Conservation (phyloP, 2,329 filamentous ascomycete genomes). For the Sporothrix euskadiensis region DNA sequence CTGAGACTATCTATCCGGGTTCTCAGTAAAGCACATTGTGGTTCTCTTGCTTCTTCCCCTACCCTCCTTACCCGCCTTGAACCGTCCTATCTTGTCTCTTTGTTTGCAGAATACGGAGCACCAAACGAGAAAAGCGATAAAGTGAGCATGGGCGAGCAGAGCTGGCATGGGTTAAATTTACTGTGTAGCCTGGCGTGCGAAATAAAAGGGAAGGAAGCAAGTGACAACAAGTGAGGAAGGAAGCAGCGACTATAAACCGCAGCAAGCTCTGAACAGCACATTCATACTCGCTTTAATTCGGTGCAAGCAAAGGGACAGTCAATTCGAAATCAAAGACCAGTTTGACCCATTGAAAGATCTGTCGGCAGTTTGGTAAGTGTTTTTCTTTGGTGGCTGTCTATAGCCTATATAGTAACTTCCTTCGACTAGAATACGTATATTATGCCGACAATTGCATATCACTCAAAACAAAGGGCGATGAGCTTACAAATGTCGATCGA, state of each 20-base stretch:
- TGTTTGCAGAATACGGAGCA: slow-evolving; percentile 11
- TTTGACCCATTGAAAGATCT: neutral
- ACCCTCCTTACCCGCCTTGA: neutral
- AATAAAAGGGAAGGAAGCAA: neutral
- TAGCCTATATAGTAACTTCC: neutral
- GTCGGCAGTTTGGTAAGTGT: neutral
- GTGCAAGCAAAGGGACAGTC: neutral
- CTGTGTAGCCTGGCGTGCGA: neutral
- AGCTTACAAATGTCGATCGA: neutral
- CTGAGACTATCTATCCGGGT: slow-evolving; percentile 24
- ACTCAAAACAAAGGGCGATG: neutral
- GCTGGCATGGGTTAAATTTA: neutral
- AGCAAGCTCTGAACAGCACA: neutral
- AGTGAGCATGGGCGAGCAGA: neutral
- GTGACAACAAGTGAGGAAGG: neutral
- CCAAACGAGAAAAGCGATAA: slow-evolving; percentile 4
- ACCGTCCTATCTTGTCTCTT: neutral
- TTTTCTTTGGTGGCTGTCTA: neutral
- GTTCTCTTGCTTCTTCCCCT: neutral
- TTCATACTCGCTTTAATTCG: neutral
- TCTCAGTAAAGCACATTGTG: neutral
- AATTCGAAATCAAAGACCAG: neutral
- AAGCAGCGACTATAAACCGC: slow-evolving; percentile 13
- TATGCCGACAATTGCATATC: neutral
- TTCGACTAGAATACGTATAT: neutral